Conservation (phyloP, 805 yeast genomes). For the Candida khao-thaluensis region DNA sequence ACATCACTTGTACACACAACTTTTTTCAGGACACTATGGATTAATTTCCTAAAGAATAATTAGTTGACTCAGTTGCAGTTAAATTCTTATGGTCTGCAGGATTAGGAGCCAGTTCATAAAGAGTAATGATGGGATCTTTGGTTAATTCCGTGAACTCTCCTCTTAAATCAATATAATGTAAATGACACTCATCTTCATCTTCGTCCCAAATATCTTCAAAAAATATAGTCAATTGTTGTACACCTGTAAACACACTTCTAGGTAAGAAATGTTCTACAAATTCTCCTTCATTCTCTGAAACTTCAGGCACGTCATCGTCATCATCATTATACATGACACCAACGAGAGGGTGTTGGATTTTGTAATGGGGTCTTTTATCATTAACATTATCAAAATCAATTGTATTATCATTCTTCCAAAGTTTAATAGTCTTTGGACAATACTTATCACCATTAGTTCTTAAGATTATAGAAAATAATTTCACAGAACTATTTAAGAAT, state of each 20-base stretch:
- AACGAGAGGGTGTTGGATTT: conserved; percentile 61
- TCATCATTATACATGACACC: conserved; percentile 47
- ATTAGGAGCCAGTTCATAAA: conserved; percentile 90
- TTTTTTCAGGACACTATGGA: too few species aligned
- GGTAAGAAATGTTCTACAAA: conserved; percentile 85
- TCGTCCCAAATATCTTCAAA: conserved; percentile 59
- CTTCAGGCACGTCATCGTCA: conserved; percentile 37
- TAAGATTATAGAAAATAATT: conserved; percentile 68
- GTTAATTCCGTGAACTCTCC: conserved; percentile 62
- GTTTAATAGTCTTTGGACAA: conserved; percentile 67
- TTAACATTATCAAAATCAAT: conserved; percentile 71
- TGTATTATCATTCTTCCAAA: conserved; percentile 67
- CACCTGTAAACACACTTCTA: conserved; percentile 68
- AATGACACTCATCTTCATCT: conserved; percentile 44
- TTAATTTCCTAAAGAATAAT: conserved; percentile 8
- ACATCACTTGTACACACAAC: background rate
- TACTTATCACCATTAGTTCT: conserved; percentile 60
- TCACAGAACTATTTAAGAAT: conserved; percentile 67
- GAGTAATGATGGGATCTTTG: conserved; percentile 69
- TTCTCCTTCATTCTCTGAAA: conserved; percentile 36
- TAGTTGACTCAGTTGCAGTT: conserved; percentile 16
- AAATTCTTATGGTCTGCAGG: conserved; percentile 74
- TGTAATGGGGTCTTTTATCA: conserved; percentile 48
- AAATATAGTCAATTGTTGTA: conserved; percentile 64
- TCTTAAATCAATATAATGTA: conserved; percentile 74